Percentiles rank a stretch among this genome's conserved stretches.
phyloP scores from a whole-genome alignment of 495 filamentous ascomycete species.

The Glonium stellatum region DNA sequence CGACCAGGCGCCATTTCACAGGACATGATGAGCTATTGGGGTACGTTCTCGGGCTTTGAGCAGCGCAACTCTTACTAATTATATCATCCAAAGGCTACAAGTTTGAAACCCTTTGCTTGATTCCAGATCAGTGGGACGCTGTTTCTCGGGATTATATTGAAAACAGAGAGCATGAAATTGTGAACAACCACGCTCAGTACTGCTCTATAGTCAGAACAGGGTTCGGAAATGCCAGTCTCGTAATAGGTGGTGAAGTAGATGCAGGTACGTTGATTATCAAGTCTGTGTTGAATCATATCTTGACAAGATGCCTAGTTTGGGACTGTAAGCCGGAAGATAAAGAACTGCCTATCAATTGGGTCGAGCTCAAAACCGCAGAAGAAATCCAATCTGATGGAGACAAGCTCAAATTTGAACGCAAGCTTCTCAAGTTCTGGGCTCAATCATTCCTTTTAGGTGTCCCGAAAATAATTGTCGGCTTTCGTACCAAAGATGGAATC shows the following conservation, averaged over 20 bases:
- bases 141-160: conserved; percentile 71
- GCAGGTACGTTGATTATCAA: conserved; percentile 26
- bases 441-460: conserved; percentile 94
- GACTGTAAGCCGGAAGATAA: conserved; percentile 53
- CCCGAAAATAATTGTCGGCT: conserved; percentile 84
- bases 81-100: conserved; percentile 67
- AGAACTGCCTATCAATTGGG: conserved; percentile 71
- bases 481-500: conserved; percentile 66
- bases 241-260: conserved; percentile 94
- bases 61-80: conserved; percentile 40
- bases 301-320: conserved; percentile 53
- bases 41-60: conserved; percentile 26
- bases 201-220: conserved; percentile 87
- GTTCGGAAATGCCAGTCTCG: conserved; percentile 61
- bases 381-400: conserved; percentile 47
- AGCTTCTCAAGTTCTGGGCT: conserved; percentile 91
- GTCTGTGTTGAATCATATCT: not conserved
- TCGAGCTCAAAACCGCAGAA: conserved; percentile 89
- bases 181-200: conserved; percentile 86
- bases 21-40: conserved; percentile 64
- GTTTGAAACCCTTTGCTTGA: conserved; percentile 78
- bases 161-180: conserved; percentile 56
- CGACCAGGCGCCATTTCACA: conserved; percentile 53
- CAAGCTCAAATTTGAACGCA: conserved; percentile 70
- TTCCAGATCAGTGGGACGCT: conserved; percentile 65